Evolutionary conservation across 148 eudicot species (phyloP).

Genomic region (Beta vulgaris): DNA sequence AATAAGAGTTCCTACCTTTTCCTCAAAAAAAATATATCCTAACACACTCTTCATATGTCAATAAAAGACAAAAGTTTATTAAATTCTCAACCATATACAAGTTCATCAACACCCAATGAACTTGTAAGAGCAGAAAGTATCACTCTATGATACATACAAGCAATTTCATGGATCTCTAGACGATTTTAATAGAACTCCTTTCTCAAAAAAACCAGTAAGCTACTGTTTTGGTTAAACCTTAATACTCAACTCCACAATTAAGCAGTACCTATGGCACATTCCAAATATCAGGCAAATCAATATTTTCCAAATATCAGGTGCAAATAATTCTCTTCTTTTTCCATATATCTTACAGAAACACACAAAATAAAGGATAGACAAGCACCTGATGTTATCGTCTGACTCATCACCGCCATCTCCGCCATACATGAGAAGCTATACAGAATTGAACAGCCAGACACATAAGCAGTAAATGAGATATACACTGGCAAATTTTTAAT

Average conservation of each 20-base stretch:
- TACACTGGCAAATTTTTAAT: background rate
- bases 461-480: background rate
- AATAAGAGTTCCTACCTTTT: too few species aligned
- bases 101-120: background rate
- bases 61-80: background rate
- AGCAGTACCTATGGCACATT: background rate
- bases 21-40: too few species aligned
- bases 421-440: conserved; percentile 67
- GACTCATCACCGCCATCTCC: conserved; percentile 37
- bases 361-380: background rate
- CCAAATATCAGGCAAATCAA: background rate
- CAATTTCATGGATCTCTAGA: background rate
- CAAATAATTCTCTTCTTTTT: background rate
- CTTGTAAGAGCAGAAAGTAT: background rate
- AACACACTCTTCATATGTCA: too few species aligned
- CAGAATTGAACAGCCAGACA: conserved; percentile 18
- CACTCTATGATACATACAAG: background rate
- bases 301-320: background rate
- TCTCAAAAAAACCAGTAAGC: background rate
- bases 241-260: background rate
- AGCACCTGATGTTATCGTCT: conserved; percentile 53
- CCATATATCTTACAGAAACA: background rate
- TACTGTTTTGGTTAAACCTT: background rate
- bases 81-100: too few species aligned
- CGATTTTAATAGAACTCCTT: too few species aligned